A percentile compares a stretch with the other conserved stretches of the same genome.
Evolutionary conservation across 176 grass and related monocot species (phyloP).

Genomic region (Cenchrus purpureus): DNA sequence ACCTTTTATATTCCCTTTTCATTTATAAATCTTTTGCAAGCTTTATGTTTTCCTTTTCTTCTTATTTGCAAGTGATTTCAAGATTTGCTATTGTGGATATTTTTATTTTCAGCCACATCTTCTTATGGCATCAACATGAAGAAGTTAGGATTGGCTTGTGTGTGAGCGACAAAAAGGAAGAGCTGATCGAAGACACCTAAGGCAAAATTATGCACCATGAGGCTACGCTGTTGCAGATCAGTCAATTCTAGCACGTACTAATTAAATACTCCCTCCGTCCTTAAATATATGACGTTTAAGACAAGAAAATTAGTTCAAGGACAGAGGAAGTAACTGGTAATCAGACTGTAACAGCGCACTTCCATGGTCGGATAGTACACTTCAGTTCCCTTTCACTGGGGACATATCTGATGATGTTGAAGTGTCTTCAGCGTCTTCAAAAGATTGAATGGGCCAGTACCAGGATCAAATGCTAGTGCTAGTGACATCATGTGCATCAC

Average conservation of each 20-base stretch:
- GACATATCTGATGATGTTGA: background rate
- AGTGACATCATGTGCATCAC: conserved; percentile 1
- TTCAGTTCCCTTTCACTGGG: background rate
- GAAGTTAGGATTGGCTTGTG: background rate
- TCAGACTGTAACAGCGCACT: background rate
- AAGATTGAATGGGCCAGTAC: background rate
- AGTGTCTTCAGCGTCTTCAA: background rate
- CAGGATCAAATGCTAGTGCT: too few relatives aligned
- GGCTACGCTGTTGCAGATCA: background rate
- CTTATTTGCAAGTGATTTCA: too few relatives aligned
- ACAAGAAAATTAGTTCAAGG: too few relatives aligned
- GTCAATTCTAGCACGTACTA: background rate
- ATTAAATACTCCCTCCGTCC: too few relatives aligned
- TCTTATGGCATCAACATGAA: too few relatives aligned
- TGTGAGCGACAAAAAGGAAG: background rate
- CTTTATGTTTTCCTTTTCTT: too few relatives aligned
- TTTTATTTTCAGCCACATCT: too few relatives aligned
- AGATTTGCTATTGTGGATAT: too few relatives aligned
- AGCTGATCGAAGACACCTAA: background rate
- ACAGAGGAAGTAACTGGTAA: background rate
- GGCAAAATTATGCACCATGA: background rate
- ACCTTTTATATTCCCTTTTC: too few relatives aligned
- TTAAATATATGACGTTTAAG: too few relatives aligned
- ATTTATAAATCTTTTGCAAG: too few relatives aligned
- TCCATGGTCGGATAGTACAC: background rate